Conservation (phyloP, 2,329 filamentous ascomycete genomes). For the Cryphonectria naterciae region DNA sequence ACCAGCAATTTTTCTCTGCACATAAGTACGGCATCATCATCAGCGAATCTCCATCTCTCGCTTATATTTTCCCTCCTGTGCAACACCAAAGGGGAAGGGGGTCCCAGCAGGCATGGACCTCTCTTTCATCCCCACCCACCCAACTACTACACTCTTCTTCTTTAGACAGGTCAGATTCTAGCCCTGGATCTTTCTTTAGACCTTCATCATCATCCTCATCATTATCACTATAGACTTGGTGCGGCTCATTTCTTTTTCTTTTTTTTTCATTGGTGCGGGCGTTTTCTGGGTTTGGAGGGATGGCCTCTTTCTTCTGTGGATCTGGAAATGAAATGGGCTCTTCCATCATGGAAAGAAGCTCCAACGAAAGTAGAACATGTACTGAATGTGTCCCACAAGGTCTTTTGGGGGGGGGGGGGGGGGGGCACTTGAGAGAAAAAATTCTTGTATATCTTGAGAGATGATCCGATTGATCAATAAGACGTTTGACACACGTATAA, state of each 20-base stretch:
- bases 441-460: not conserved
- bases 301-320: no score
- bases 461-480: no score
- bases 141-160: not conserved
- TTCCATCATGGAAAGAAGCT: not conserved
- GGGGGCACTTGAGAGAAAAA: not conserved
- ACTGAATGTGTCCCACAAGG: not conserved
- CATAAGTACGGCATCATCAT: conserved; percentile 6
- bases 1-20: not conserved
- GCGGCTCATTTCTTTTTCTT: not conserved
- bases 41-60: conserved; percentile 5
- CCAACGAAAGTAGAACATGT: not conserved
- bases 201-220: not conserved
- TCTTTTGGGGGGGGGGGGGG: no score
- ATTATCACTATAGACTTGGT: conserved; percentile 5
- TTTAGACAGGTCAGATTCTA: not conserved
- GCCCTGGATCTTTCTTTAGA: not conserved
- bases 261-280: not conserved
- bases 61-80: not conserved
- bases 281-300: not conserved
- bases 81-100: not conserved
- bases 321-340: not conserved
- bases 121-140: not conserved
- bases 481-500: no score
- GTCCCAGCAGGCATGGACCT: conserved; percentile 10